Conservation (phyloP, 2,329 filamentous ascomycete genomes). For the Colletotrichum musicola region DNA sequence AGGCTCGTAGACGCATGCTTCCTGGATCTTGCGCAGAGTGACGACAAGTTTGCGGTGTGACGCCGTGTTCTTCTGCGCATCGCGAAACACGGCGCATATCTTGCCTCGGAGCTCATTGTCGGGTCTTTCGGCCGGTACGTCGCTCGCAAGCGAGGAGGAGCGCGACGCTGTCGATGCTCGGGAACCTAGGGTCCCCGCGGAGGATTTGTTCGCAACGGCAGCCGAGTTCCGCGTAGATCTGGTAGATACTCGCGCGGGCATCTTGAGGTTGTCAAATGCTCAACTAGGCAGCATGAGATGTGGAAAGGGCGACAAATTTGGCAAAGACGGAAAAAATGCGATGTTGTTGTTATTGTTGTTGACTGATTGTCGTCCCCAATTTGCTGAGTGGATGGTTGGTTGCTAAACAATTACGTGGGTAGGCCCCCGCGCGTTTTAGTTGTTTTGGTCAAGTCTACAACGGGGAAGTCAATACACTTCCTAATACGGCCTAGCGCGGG, state of each 20-base stretch:
- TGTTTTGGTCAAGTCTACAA: conserved; percentile 33
- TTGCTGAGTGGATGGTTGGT: too few species aligned
- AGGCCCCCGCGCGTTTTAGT: conserved; percentile 39
- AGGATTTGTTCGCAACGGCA: conserved; percentile 55
- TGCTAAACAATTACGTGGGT: conserved; percentile 28
- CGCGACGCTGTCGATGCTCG: conserved; percentile 62
- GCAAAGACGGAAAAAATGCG: conserved; percentile 18
- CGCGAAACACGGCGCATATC: conserved; percentile 79
- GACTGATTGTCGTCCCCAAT: conserved; percentile 1
- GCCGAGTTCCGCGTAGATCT: conserved; percentile 61
- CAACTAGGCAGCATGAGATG: neutral
- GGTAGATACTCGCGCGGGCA: conserved; percentile 64
- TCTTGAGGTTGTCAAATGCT: conserved; percentile 43
- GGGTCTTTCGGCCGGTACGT: conserved; percentile 79
- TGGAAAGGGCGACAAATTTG: conserved; percentile 4
- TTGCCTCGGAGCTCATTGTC: conserved; percentile 79
- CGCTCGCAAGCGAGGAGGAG: conserved; percentile 57
- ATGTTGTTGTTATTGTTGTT: conserved; percentile 18
- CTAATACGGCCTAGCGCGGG: conserved; percentile 39
- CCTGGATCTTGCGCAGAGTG: conserved; percentile 89
- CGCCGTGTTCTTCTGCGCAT: conserved; percentile 90
- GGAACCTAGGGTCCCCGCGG: conserved; percentile 51
- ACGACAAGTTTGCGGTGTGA: conserved; percentile 92
- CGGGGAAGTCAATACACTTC: conserved; percentile 39
- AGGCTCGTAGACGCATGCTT: conserved; percentile 80